Evolutionary conservation across 108 stramenopile species (phyloP).

Genomic region (Nannochloropsis gaditana): DNA sequence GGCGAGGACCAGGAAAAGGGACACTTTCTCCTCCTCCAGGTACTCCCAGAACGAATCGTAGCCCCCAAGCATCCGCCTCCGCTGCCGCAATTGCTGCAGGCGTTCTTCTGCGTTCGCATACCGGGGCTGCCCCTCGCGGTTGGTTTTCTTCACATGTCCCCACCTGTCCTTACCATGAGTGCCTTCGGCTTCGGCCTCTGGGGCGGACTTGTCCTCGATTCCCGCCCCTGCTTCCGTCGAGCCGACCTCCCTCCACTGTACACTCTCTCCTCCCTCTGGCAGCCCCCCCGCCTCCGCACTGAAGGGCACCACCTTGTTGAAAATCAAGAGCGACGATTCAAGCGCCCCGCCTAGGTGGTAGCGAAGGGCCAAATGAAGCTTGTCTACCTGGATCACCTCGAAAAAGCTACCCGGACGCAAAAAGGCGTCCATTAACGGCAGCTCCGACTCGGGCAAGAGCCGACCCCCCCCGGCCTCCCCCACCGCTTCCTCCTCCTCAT

Average conservation of each 20-base stretch:
- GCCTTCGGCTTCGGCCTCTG: neutral
- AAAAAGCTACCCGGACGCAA: neutral
- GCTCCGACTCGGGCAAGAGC: neutral
- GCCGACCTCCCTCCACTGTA: neutral
- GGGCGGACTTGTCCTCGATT: neutral
- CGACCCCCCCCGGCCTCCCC: neutral
- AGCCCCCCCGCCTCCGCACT: neutral
- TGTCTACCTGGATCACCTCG: neutral
- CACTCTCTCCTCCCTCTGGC: neutral
- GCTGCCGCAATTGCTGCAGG: neutral
- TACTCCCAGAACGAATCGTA: neutral
- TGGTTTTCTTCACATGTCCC: neutral
- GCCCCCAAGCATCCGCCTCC: neutral
- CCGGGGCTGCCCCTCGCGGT: neutral
- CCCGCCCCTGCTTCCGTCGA: neutral
- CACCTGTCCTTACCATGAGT: neutral
- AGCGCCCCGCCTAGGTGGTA: neutral
- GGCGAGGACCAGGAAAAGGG: neutral
- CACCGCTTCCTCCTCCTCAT: neutral
- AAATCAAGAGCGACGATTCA: neutral
- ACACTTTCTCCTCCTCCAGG: neutral
- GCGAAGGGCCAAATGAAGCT: neutral
- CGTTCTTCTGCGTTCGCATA: neutral
- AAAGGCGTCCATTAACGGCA: neutral
- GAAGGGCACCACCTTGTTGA: neutral